phyloP scores from a whole-genome alignment of 2,329 filamentous ascomycete genomes.

The Fusarium tupiense region DNA sequence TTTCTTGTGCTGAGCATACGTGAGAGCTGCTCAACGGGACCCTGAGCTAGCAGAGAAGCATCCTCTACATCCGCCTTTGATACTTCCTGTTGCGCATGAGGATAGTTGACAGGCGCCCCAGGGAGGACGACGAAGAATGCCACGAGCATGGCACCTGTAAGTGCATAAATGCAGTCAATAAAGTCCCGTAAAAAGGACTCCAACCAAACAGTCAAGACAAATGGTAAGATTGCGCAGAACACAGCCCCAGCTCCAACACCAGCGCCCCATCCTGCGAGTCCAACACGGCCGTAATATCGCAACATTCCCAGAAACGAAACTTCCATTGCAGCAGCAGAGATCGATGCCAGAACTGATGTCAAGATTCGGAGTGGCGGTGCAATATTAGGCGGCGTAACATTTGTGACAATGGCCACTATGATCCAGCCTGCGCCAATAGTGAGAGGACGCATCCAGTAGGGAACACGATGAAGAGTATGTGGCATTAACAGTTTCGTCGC shows the following conservation, averaged over 20 bases:
- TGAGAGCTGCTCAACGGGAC: slow-evolving; percentile 41
- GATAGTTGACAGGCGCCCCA: slow-evolving; percentile 36
- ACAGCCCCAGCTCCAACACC: slow-evolving; percentile 46
- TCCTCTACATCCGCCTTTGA: slow-evolving; percentile 32
- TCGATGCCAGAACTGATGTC: slow-evolving; percentile 44
- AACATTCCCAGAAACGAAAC: slow-evolving; percentile 47
- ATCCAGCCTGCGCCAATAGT: slow-evolving; percentile 44
- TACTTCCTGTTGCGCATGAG: slow-evolving; percentile 4
- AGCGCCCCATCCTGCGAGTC: slow-evolving; percentile 49
- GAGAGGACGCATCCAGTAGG: slow-evolving; percentile 44
- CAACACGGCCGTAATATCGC: slow-evolving; percentile 44
- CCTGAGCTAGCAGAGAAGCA: slow-evolving; percentile 50
- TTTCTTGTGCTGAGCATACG: slow-evolving; percentile 27
- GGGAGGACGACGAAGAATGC: slow-evolving; percentile 46
- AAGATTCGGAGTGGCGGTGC: slow-evolving; percentile 44
- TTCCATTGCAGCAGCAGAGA: slow-evolving; percentile 45
- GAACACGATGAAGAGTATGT: slow-evolving; percentile 41
- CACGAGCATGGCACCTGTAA: slow-evolving; percentile 42
- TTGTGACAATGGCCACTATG: slow-evolving; percentile 41
- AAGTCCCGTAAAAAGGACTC: slow-evolving; percentile 42
- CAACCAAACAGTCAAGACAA: slow-evolving; percentile 43
- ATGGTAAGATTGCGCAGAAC: slow-evolving; percentile 44
- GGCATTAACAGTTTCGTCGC: slow-evolving; percentile 44
- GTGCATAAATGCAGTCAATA: slow-evolving; percentile 42
- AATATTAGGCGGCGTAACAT: slow-evolving; percentile 48